phyloP scores from a whole-genome alignment of 305 asterid species.

The Salvia sclarea region DNA sequence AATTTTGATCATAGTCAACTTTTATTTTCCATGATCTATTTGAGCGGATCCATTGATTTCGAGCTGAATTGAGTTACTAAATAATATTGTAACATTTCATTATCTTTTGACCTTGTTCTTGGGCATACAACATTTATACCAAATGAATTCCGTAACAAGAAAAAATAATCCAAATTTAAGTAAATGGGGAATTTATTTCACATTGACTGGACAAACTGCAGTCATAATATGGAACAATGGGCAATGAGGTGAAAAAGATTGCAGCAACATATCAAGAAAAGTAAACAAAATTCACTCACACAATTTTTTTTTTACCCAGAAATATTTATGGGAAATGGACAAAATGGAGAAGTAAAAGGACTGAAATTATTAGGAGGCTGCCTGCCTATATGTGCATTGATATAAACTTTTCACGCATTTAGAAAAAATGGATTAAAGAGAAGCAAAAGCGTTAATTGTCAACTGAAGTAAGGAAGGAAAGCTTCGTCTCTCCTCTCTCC shows the following conservation, averaged over 20 bases:
- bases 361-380: slow-evolving; percentile 22
- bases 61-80: too few species aligned
- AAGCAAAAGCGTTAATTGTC: slow-evolving; percentile 47
- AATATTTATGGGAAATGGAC: slow-evolving; percentile 25
- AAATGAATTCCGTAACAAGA: too few species aligned
- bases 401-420: slow-evolving; percentile 26
- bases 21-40: too few species aligned
- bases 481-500: slow-evolving; percentile 32
- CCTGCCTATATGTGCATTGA: slow-evolving; percentile 28
- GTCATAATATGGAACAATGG: not conserved
- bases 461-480: slow-evolving; percentile 44
- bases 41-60: too few species aligned
- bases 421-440: slow-evolving; percentile 29
- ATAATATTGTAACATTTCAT: too few species aligned
- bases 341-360: slow-evolving; percentile 22
- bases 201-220: slow-evolving; percentile 17
- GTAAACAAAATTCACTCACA: not conserved
- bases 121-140: too few species aligned
- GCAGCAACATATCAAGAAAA: not conserved
- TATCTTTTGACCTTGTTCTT: too few species aligned
- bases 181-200: not conserved
- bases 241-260: not conserved
- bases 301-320: slow-evolving; percentile 1
- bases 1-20: too few species aligned
- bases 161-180: not conserved